These are phyloP conservation scores for Alternaria gaisen DNA, from an alignment of 2,329 filamentous ascomycete genomes.

Conservation along the genomic window DNA sequence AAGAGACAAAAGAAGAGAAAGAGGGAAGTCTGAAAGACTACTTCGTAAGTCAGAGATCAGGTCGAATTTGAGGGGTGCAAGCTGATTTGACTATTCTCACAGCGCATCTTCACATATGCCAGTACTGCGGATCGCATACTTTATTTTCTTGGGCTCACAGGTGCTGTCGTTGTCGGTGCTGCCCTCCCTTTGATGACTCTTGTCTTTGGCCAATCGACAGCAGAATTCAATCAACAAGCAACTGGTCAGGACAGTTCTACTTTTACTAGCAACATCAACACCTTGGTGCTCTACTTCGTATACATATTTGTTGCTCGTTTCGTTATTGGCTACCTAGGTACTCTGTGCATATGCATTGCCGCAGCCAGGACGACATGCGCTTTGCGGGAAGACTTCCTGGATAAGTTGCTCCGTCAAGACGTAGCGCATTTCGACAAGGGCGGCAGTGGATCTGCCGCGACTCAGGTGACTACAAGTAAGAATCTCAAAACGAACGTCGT, in stretches of 20 bases:
- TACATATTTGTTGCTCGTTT: conserved; percentile 31
- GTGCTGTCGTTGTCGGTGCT: conserved; percentile 72
- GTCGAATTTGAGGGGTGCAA: neutral
- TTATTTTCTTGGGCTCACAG: conserved; percentile 11
- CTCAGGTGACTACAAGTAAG: conserved; percentile 24
- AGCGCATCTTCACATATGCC: conserved; percentile 23
- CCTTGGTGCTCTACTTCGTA: conserved; percentile 35
- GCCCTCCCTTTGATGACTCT: conserved; percentile 77
- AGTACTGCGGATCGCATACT: conserved; percentile 12
- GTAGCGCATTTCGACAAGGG: conserved; percentile 36
- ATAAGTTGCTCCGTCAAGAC: conserved; percentile 50
- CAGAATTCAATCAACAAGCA: conserved; percentile 23
- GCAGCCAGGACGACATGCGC: conserved; percentile 55
- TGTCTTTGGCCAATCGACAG: conserved; percentile 30
- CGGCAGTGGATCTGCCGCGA: conserved; percentile 26
- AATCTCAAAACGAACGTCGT: neutral
- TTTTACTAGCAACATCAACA: conserved; percentile 18
- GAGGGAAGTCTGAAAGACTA: conserved; percentile 5
- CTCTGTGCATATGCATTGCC: conserved; percentile 80
- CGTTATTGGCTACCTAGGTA: conserved; percentile 77
- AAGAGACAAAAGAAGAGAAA: neutral
- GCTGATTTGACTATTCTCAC: neutral
- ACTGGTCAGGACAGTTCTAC: conserved; percentile 11
- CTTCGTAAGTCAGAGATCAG: conserved; percentile 1
- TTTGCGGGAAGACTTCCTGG: conserved; percentile 67